Evolutionary conservation across 2,329 filamentous ascomycete species (phyloP).

Genomic region (Claviceps sorghi): DNA sequence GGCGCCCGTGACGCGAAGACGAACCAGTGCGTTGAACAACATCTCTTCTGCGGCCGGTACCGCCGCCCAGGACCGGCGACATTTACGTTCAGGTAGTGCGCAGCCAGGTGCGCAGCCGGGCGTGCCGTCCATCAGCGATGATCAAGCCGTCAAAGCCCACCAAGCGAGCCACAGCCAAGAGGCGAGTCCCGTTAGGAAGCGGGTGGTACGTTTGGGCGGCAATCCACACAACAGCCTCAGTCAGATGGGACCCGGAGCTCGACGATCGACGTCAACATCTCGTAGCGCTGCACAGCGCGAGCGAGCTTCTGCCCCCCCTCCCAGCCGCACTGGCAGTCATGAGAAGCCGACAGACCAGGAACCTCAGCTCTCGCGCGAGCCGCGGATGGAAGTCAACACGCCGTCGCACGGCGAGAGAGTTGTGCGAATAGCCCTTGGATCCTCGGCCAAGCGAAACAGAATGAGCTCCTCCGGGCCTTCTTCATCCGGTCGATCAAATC

Average conservation of each 20-base stretch:
- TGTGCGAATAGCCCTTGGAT: slow-evolving; percentile 39
- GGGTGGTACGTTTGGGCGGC: slow-evolving; percentile 42
- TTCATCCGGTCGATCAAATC: slow-evolving; percentile 21
- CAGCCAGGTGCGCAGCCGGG: slow-evolving; percentile 25
- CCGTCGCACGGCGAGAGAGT: slow-evolving; percentile 36
- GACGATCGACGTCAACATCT: slow-evolving; percentile 38
- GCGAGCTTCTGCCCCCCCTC: slow-evolving; percentile 15
- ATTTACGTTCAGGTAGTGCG: slow-evolving; percentile 32
- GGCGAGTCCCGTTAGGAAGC: slow-evolving; percentile 38
- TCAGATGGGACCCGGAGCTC: slow-evolving; percentile 26
- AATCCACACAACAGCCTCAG: slow-evolving; percentile 30
- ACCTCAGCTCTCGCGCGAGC: slow-evolving; percentile 17
- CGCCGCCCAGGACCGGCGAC: slow-evolving; percentile 27
- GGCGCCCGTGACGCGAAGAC: slow-evolving; percentile 33
- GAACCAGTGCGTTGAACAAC: slow-evolving; percentile 30
- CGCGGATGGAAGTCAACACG: slow-evolving; percentile 34
- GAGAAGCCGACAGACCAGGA: slow-evolving; percentile 28
- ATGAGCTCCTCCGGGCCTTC: slow-evolving; percentile 22
- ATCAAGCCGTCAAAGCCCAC: slow-evolving; percentile 1
- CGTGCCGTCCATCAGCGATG: slow-evolving; percentile 17
- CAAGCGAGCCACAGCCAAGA: slow-evolving; percentile 24
- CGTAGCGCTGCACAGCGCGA: slow-evolving; percentile 13
- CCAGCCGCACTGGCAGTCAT: slow-evolving; percentile 25
- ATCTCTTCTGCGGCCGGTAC: slow-evolving; percentile 25
- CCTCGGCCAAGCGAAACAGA: slow-evolving; percentile 30